Evolutionary conservation across 495 filamentous ascomycete species (phyloP).

Genomic region (Cercophora samala): DNA sequence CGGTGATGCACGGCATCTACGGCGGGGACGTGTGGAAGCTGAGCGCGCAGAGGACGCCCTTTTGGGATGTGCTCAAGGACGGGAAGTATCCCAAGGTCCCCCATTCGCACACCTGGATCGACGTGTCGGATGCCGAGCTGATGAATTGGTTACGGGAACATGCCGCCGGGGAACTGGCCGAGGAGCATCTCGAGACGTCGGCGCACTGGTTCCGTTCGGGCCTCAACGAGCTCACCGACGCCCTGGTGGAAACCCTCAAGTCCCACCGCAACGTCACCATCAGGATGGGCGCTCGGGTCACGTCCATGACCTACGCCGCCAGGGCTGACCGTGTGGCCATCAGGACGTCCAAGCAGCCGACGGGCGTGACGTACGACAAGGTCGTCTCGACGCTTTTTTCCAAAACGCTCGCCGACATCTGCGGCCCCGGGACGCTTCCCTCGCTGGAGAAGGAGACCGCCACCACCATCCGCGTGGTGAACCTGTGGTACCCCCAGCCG

Average conservation of each 20-base stretch:
- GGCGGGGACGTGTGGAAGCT: conserved; percentile 85
- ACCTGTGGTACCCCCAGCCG: conserved; percentile 73
- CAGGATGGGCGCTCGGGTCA: conserved; percentile 43
- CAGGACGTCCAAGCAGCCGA: conserved; percentile 22
- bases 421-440: conserved; percentile 42
- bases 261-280: conserved; percentile 53
- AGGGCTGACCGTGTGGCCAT: conserved; percentile 23
- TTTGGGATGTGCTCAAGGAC: conserved; percentile 14
- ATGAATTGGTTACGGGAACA: background rate
- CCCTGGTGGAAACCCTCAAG: conserved; percentile 45
- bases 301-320: conserved; percentile 26
- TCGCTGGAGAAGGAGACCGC: conserved; percentile 55
- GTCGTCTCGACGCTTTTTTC: conserved; percentile 70
- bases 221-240: conserved; percentile 50
- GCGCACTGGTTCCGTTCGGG: conserved; percentile 54
- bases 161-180: conserved; percentile 10
- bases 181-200: background rate
- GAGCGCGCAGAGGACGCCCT: conserved; percentile 57
- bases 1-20: conserved; percentile 84
- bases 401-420: conserved; percentile 43
- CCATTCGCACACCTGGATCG: background rate
- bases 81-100: background rate
- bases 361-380: conserved; percentile 49
- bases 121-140: background rate
- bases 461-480: conserved; percentile 85